A percentile compares a stretch with the other conserved stretches of the same genome.
These are phyloP conservation scores for Aspergillus sclerotialis DNA, from an alignment of 2,329 filamentous ascomycete genomes.

Conservation along the genomic window DNA sequence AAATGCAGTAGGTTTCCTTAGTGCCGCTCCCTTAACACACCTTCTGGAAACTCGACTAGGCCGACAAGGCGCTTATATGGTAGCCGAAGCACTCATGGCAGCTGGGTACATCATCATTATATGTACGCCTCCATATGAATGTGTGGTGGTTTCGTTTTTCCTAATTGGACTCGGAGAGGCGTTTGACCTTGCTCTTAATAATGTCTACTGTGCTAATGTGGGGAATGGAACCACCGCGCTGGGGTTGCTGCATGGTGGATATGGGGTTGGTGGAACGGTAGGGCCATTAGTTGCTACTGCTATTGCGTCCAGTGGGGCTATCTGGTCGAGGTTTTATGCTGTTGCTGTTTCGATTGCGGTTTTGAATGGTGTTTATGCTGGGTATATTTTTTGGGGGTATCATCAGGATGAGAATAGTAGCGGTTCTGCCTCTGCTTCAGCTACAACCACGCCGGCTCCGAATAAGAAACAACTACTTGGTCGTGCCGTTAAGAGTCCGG, in stretches of 20 bases:
- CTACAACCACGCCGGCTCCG: slow-evolving; percentile 16
- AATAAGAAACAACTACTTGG: slow-evolving; percentile 34
- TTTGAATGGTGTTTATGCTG: slow-evolving; percentile 50
- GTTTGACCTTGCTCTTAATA: slow-evolving; percentile 48
- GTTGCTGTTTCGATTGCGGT: slow-evolving; percentile 55
- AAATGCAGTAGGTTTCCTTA: slow-evolving; percentile 69
- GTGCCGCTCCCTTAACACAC: slow-evolving; percentile 64
- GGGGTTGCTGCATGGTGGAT: slow-evolving; percentile 27
- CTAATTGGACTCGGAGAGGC: slow-evolving; percentile 52
- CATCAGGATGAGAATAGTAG: slow-evolving; percentile 52
- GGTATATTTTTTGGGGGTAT: slow-evolving; percentile 64
- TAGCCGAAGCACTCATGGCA: slow-evolving; percentile 52
- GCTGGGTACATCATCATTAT: slow-evolving; percentile 60
- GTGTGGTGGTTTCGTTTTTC: slow-evolving; percentile 62
- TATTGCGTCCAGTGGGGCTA: slow-evolving; percentile 54
- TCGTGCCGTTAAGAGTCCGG: slow-evolving; percentile 44
- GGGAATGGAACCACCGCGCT: slow-evolving; percentile 46
- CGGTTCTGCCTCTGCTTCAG: slow-evolving; percentile 34
- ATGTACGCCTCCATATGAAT: slow-evolving; percentile 62
- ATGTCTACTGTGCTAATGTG: slow-evolving; percentile 51
- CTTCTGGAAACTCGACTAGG: slow-evolving; percentile 56
- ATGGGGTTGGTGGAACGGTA: slow-evolving; percentile 54
- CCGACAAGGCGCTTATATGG: slow-evolving; percentile 55
- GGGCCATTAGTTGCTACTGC: slow-evolving; percentile 70
- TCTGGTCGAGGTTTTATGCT: slow-evolving; percentile 69